A percentile compares a stretch with the other conserved stretches of the same genome.
Evolutionary conservation across 768 basidiomycete species (phyloP).

Genomic region (Grammothele lineata): DNA sequence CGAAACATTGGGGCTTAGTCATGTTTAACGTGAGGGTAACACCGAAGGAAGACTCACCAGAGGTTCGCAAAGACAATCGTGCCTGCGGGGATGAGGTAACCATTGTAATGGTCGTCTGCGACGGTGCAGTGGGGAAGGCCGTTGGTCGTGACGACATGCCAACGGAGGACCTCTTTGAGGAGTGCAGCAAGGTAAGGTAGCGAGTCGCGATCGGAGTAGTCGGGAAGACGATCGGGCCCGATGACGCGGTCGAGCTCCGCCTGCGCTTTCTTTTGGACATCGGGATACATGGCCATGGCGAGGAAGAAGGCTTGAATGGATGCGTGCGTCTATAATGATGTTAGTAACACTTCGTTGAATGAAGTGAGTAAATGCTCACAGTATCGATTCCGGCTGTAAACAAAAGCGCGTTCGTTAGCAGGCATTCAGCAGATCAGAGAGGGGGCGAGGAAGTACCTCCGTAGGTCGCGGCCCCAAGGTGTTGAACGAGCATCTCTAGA

Average conservation of each 20-base stretch:
- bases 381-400: background rate
- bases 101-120: constrained; percentile 17
- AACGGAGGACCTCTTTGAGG: background rate
- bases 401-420: too few species aligned
- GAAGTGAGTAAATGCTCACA: background rate
- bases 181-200: constrained; percentile 3
- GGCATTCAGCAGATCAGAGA: too few species aligned
- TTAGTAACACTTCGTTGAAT: background rate
- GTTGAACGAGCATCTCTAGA: too few species aligned
- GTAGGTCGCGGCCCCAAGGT: too few species aligned
- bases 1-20: background rate
- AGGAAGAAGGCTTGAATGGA: constrained; percentile 16
- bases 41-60: constrained; percentile 9
- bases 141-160: background rate
- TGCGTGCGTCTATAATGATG: too few species aligned
- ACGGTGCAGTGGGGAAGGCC: constrained; percentile 23
- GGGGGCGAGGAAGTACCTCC: too few species aligned
- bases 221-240: background rate
- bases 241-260: constrained; percentile 18
- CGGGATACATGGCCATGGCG: constrained; percentile 23
- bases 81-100: constrained; percentile 18
- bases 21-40: background rate
- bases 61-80: constrained; percentile 19
- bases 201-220: background rate
- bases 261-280: constrained; percentile 24